Base-by-base conservation (phyloP, 2,329 filamentous ascomycete genomes). In the Neofusicoccum parvum region DNA sequence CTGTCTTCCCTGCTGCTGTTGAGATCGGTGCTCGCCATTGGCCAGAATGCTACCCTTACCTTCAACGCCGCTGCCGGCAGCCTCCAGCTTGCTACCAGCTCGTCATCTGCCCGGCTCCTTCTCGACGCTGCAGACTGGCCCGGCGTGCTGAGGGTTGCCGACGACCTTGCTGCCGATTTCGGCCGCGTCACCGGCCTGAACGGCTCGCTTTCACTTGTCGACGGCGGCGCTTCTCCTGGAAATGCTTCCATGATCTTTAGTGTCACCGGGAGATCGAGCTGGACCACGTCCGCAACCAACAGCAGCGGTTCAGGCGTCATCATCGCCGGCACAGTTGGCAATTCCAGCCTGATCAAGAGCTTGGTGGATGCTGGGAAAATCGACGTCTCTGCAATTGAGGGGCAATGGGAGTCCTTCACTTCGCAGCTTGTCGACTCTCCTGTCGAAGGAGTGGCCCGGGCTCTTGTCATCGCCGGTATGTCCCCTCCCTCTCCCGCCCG, bases 351-450 rank as follows among this genome's bases (percentile, higher is more conserved):
- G 41, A 87, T 92, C 62, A 86, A 89, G 70, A 73, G 76, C 6
- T 79, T 92, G 54, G 77, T 90, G 23, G 72, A 80, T 1, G 79
- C 79, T 1, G 82, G 83, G 1, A 85, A 87, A 68, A 76, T 92
- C 17, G 83, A 91, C 66, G 82, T 86, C 0, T 82, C 81, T 3
- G 76, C 78, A 0, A 84, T 90, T 34, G 72, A 85, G 62, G 88
- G 87, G 1, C 81, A 88, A 68, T 92, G 90, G 90, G 90, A 93
- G 72, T 84, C 88, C 0, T 92, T 90, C 71, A 79, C 84, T 23
- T 88, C 85, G 46, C 79, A 83, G 48, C 71, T 92, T 3, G 81
- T 92, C 1, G 75, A 83, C 15, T 79, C 83, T 34, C 89, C 89
- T 0, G 74, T 88, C 12, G 80, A 83, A 1, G 87, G 85, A 20